Evolutionary conservation across 305 asterid genomes (phyloP).

Genomic region (Ruellia speciosa): DNA sequence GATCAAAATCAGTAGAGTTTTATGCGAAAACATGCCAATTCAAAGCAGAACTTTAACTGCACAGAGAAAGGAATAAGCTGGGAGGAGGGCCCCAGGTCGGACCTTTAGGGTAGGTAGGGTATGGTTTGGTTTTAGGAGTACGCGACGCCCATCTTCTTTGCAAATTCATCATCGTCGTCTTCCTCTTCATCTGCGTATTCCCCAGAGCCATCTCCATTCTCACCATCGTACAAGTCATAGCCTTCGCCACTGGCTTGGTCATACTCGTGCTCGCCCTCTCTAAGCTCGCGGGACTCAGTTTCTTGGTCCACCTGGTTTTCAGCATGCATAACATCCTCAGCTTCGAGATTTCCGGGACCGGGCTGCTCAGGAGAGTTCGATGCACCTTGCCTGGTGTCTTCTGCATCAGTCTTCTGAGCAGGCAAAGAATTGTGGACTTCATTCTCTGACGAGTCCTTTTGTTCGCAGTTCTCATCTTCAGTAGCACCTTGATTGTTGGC

Average conservation of each 20-base stretch:
- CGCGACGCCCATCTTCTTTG: slow-evolving; percentile 76
- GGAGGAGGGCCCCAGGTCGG: neutral
- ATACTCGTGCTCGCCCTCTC: slow-evolving; percentile 46
- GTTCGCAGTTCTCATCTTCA: slow-evolving; percentile 25
- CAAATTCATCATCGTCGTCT: slow-evolving; percentile 68
- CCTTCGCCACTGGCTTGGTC: slow-evolving; percentile 65
- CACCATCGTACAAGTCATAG: slow-evolving; percentile 51
- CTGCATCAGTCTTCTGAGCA: slow-evolving; percentile 20
- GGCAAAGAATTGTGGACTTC: slow-evolving; percentile 17
- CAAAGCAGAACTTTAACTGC: slow-evolving; percentile 4
- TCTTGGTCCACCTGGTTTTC: slow-evolving; percentile 35
- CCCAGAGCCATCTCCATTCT: slow-evolving; percentile 31
- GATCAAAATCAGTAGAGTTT: slow-evolving; percentile 33
- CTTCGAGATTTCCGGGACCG: slow-evolving; percentile 26
- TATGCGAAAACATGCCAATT: slow-evolving; percentile 20
- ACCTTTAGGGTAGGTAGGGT: neutral
- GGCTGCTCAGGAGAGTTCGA: slow-evolving; percentile 16
- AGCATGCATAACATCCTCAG: slow-evolving; percentile 38
- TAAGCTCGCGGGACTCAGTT: slow-evolving; percentile 40
- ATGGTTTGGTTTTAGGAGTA: slow-evolving; percentile 28
- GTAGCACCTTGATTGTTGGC: slow-evolving; percentile 19
- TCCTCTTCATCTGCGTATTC: slow-evolving; percentile 32
- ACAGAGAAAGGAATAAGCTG: neutral
- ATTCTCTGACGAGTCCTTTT: slow-evolving; percentile 17
- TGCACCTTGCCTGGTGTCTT: slow-evolving; percentile 19